Evolutionary conservation across 2,329 filamentous ascomycete species (phyloP).

Genomic region (Aureobasidium sp.): DNA sequence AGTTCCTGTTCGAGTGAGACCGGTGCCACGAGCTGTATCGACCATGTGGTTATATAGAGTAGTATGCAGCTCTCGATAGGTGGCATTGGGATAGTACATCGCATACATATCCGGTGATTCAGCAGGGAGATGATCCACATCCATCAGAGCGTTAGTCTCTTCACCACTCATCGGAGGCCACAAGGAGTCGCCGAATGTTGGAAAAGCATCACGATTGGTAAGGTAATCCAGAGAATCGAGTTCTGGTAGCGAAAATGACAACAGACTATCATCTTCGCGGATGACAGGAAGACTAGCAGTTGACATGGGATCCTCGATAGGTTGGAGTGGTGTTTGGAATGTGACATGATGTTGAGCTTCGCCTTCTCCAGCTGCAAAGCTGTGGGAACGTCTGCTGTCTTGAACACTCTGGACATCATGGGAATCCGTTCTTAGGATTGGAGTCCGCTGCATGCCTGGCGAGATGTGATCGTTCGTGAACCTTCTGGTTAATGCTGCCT

Average conservation of each 20-base stretch:
- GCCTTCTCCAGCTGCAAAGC: background rate
- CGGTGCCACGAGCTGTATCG: slow-evolving; percentile 27
- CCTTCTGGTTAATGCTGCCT: background rate
- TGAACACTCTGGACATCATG: background rate
- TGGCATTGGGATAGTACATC: slow-evolving; percentile 28
- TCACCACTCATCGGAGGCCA: slow-evolving; percentile 4
- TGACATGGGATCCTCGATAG: background rate
- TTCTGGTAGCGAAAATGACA: background rate
- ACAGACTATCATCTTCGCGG: background rate
- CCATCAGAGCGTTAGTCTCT: background rate
- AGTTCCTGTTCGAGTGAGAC: slow-evolving; percentile 22
- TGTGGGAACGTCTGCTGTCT: background rate
- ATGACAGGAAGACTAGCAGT: background rate
- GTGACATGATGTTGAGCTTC: background rate
- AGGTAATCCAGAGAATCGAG: slow-evolving; percentile 6
- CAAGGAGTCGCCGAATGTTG: slow-evolving; percentile 8
- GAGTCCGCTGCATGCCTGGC: background rate
- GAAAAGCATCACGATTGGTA: background rate
- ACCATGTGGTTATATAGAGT: slow-evolving; percentile 27
- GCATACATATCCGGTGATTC: slow-evolving; percentile 24
- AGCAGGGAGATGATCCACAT: slow-evolving; percentile 14
- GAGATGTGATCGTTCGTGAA: background rate
- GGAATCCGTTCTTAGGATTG: background rate
- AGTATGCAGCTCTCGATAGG: slow-evolving; percentile 28
- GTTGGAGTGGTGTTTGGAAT: background rate